Evolutionary conservation across 352 stramenopile species (phyloP).

Genomic region (Pythium pectinolyticum): DNA sequence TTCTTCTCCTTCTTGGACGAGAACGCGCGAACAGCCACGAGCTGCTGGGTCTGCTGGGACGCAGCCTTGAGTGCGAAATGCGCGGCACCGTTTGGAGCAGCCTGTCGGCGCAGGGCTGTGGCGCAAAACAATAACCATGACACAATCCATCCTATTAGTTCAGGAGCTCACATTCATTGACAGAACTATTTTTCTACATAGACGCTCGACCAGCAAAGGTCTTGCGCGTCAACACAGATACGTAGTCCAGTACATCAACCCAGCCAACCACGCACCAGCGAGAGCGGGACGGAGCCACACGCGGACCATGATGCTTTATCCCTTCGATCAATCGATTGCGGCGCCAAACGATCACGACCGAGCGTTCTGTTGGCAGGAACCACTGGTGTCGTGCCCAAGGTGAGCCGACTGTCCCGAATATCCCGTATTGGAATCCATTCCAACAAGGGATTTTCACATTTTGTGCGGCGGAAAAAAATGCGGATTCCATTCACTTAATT

Average conservation of each 20-base stretch:
- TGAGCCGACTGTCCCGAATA: slow-evolving; percentile 22
- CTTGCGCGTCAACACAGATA: no score
- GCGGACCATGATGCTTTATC: slow-evolving; percentile 58
- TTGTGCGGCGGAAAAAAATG: slow-evolving; percentile 15
- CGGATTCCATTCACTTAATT: slow-evolving; percentile 4
- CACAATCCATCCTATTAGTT: slow-evolving; percentile 8
- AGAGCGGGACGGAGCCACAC: slow-evolving; percentile 68
- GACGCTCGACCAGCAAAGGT: neutral
- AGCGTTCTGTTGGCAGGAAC: slow-evolving; percentile 28
- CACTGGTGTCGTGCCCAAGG: slow-evolving; percentile 29
- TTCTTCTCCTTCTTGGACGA: slow-evolving; percentile 67
- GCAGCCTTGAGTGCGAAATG: slow-evolving; percentile 19
- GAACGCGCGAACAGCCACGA: slow-evolving; percentile 27
- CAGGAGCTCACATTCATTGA: neutral
- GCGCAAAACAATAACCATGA: neutral
- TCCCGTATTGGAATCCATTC: slow-evolving; percentile 19
- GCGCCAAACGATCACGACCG: slow-evolving; percentile 29
- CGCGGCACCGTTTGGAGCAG: slow-evolving; percentile 5
- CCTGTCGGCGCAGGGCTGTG: slow-evolving; percentile 29
- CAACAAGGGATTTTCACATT: slow-evolving; percentile 15
- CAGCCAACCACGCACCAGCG: slow-evolving; percentile 33
- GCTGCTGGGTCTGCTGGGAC: slow-evolving; percentile 20
- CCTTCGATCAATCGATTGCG: slow-evolving; percentile 24
- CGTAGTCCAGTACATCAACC: slow-evolving; percentile 6
- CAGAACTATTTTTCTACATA: neutral